Percentiles rank a stretch among this genome's conserved stretches.
Conservation (phyloP, 2,329 filamentous ascomycete species). For the Canariomyces notabilis region DNA sequence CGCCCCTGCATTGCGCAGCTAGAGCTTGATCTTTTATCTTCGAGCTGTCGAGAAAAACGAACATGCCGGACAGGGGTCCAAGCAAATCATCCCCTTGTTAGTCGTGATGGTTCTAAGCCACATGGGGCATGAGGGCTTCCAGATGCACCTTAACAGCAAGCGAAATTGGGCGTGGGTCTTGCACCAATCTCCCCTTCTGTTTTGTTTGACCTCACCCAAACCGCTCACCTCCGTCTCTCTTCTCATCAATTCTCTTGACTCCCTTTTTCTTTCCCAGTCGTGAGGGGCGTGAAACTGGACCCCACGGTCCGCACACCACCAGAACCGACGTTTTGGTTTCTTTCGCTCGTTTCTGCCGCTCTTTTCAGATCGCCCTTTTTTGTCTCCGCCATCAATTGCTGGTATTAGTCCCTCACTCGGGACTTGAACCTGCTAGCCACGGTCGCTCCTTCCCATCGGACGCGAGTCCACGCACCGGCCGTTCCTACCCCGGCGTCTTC, state of each 20-base stretch:
- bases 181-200: constrained; percentile 21
- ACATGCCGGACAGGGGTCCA: constrained; percentile 8
- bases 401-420: constrained; percentile 4
- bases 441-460: constrained; percentile 10
- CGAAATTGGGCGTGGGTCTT: constrained; percentile 25
- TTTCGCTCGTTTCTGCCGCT: constrained; percentile 22
- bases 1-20: too few relatives aligned
- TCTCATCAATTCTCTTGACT: constrained; percentile 16
- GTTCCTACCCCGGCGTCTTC: constrained; percentile 14
- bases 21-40: too few relatives aligned
- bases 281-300: constrained; percentile 20
- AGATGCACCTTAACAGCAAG: constrained; percentile 23
- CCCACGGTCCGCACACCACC: constrained; percentile 18
- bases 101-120: constrained; percentile 21
- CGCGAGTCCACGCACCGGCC: constrained; percentile 6
- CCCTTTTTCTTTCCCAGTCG: constrained; percentile 17
- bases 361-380: constrained; percentile 14
- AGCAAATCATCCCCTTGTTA: too few relatives aligned
- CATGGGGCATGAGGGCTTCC: constrained; percentile 17
- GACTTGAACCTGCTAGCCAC: constrained; percentile 2
- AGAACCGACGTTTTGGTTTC: constrained; percentile 17
- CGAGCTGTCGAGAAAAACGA: neutral
- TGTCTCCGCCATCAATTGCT: neutral
- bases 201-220: constrained; percentile 15
- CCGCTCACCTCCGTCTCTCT: constrained; percentile 14